Evolutionary conservation across 192 early-diverging fungal genomes (phyloP), one percentile per base, ranked within the genome.

Genomic region (Lobosporangium transversale): DNA sequence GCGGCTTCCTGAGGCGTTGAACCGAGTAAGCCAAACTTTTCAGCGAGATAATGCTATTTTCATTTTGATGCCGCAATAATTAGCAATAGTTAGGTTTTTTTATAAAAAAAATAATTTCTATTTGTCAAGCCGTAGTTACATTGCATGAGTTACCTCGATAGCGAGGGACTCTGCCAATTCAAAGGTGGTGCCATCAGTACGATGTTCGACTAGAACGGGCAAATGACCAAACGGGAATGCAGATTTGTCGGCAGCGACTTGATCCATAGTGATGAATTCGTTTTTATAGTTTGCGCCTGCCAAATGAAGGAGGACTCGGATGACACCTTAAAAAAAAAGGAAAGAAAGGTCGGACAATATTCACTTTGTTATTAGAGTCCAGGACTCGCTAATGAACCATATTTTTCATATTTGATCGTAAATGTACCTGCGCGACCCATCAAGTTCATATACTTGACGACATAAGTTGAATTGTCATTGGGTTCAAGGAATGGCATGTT

Each of bases 391-490:
- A 14, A 55, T 36, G 21, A 35, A 40, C 23, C 10, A 21, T 47
- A 20, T 47, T 15, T 47, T n/a, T 6, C 18, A 17, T 48, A 21
- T 55, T 33, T 52, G 23, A 33, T 17, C 21, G 52, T 43, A 23
- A 42, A 44, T 0, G 23, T 66, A 74, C 70, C 70, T 8, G 70
- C 62, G 23, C 70, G 62, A 20, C 70, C 70, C 33, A 65, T 66
- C 2, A 66, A 35, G 33, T 48, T 40, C 62, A 74, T 57, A 32
- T 74, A 74, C 62, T 74, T 74, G 70, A 73, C 55, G 47, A 73
- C 35, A 36, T 57, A 73, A 17, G 55, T 73, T 17, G 70, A 73
- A 18, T 48, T 24, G 21, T 50, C 66, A 9, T 33, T 43, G 24
- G 31, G 55, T 35, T 36, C 31, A 32, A 11, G 40, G 24, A 58